Base-by-base conservation (phyloP, 169 alveolate species). In the Pseudocohnilembus persalinus region DNA sequence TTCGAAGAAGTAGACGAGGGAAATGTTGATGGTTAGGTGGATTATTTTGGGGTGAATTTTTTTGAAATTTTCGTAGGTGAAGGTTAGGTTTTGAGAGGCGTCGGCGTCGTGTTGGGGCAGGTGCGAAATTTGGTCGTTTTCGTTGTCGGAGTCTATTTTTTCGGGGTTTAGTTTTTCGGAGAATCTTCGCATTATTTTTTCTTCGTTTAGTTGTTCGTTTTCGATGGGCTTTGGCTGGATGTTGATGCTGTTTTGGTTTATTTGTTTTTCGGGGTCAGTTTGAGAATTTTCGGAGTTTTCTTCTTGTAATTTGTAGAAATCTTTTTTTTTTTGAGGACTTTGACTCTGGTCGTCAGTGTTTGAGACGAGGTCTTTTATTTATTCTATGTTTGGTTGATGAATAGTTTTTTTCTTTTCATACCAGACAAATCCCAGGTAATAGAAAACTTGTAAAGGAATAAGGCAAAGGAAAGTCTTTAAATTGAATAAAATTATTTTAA, bases 1-100 rank as follows among this genome's bases (percentile, higher is more conserved):
- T 89, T 92, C 92, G 26, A 88, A 76, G 82, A 76, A 92, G 79
- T 87, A 89, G 32, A 89, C 89, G 32, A 88, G 49, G 63, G 90
- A 84, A 68, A 92, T 83, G 83, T 92, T 92, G 63, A 89, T 65
- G 20, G 88, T 77, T 74, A 80, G 82, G 74, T 32, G 65, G 77
- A 88, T 73, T 31, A 88, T 83, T 65, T 74, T 79, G 27, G 74
- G 77, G 76, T 87, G 35, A 16, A 85, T 93, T 30, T 75, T 64
- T 80, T 68, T 81, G 29, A 87, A 68, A 75, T 87, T 90, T 77
- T 80, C 32, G 0, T 29, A 72, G 73, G 63, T 83, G 34, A 90
- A 77, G 31, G 31, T 33, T 81, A 81, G 65, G 29, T 87, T 90
- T 1, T 82, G n/a, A 64, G 85, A 79, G 30, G 87, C 93, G 76